These are phyloP conservation scores for Lanmaoa rubissima DNA, from an alignment of 768 basidiomycete species.

Conservation along the genomic window DNA sequence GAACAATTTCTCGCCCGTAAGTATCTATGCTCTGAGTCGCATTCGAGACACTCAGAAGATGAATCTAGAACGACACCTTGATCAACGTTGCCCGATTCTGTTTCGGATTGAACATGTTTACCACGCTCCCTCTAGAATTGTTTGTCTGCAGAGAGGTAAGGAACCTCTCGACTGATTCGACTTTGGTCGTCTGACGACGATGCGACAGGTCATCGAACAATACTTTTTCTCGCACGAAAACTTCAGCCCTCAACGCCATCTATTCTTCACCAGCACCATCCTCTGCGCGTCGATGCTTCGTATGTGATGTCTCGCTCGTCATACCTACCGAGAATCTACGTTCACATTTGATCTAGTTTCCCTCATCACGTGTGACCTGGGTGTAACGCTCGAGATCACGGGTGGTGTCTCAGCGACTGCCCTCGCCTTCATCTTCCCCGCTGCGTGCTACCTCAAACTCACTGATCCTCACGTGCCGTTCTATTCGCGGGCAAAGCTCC, in stretches of 20 bases:
- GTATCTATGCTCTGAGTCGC: constrained; percentile 8
- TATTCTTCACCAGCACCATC: constrained; percentile 88
- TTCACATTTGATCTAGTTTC: constrained; percentile 55
- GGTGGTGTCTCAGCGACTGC: constrained; percentile 95
- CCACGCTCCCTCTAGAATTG: constrained; percentile 91
- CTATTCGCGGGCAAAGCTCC: constrained; percentile 70
- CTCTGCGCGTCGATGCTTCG: constrained; percentile 80
- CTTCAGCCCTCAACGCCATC: constrained; percentile 79
- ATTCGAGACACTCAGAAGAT: constrained; percentile 4
- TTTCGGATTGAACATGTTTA: constrained; percentile 97
- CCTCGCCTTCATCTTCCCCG: constrained; percentile 90
- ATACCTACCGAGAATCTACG: background rate
- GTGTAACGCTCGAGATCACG: constrained; percentile 97
- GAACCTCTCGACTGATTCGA: constrained; percentile 1
- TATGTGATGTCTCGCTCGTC: constrained; percentile 35
- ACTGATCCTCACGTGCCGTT: constrained; percentile 54
- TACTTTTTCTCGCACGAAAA: constrained; percentile 90
- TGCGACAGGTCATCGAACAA: constrained; percentile 81
- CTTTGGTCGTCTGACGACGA: background rate
- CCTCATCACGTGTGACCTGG: constrained; percentile 91
- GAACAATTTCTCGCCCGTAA: constrained; percentile 85
- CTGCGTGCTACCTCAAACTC: constrained; percentile 82
- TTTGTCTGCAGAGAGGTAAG: constrained; percentile 95
- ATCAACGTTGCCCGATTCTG: constrained; percentile 96
- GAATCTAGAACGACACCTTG: constrained; percentile 65